Evolutionary conservation across 805 yeast genomes (phyloP).

Genomic region (Priceomyces castillae): DNA sequence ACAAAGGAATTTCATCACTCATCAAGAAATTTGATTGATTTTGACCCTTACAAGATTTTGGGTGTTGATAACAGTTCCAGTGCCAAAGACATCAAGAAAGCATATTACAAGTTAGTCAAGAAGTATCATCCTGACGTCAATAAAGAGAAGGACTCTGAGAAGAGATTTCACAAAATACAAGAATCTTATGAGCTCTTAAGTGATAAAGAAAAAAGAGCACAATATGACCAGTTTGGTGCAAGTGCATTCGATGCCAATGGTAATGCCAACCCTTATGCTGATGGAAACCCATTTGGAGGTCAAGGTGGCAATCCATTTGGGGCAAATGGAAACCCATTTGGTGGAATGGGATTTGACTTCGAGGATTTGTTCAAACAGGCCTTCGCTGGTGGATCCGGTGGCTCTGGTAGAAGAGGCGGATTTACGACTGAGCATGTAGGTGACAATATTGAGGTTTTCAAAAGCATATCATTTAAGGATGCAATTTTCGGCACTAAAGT

Average conservation of each 20-base stretch:
- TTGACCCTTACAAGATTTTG: constrained; percentile 80
- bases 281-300: constrained; percentile 44
- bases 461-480: constrained; percentile 76
- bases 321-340: constrained; percentile 49
- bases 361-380: constrained; percentile 49
- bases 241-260: constrained; percentile 72
- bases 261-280: constrained; percentile 47
- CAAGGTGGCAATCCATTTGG: constrained; percentile 39
- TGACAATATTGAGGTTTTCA: constrained; percentile 78
- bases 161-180: constrained; percentile 87
- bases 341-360: constrained; percentile 50
- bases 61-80: constrained; percentile 76
- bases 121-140: constrained; percentile 96
- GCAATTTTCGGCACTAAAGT: constrained; percentile 77
- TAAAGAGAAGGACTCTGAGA: constrained; percentile 84
- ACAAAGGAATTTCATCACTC: constrained; percentile 44
- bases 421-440: constrained; percentile 82
- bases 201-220: constrained; percentile 79
- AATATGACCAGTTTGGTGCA: constrained; percentile 90
- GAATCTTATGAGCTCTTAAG: constrained; percentile 91
- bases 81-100: constrained; percentile 86
- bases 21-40: constrained; percentile 23
- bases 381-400: constrained; percentile 42
- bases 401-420: constrained; percentile 39
- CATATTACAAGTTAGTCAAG: constrained; percentile 90